Evolutionary conservation across 2,329 filamentous ascomycete genomes (phyloP).

Genomic region (Pestalotiopsis sp.): DNA sequence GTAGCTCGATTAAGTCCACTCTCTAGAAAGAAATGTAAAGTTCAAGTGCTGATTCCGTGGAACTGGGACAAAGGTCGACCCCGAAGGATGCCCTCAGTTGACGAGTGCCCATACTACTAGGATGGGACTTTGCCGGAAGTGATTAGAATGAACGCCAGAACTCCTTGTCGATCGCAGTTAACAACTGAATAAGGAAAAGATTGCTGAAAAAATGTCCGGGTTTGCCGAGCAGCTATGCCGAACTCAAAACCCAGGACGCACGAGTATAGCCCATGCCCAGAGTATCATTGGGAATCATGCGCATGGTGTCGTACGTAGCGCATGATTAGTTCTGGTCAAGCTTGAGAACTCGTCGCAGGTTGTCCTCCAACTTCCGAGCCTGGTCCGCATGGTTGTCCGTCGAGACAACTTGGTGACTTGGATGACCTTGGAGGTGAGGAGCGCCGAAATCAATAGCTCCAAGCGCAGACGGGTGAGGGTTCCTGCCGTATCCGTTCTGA

Average conservation of each 20-base stretch:
- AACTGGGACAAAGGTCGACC: neutral
- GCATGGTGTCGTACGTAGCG: neutral
- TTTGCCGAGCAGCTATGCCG: slow-evolving; percentile 18
- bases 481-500: neutral
- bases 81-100: slow-evolving; percentile 14
- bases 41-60: slow-evolving; percentile 19
- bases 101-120: slow-evolving; percentile 14
- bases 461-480: neutral
- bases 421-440: slow-evolving; percentile 11
- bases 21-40: slow-evolving; percentile 14
- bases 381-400: slow-evolving; percentile 33
- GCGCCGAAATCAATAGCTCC: neutral
- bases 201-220: slow-evolving; percentile 13
- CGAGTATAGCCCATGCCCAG: slow-evolving; percentile 8
- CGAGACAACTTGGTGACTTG: slow-evolving; percentile 15
- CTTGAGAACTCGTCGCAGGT: slow-evolving; percentile 56
- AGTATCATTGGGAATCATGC: slow-evolving; percentile 13
- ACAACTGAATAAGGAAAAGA: slow-evolving; percentile 12
- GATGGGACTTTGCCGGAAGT: neutral
- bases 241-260: slow-evolving; percentile 15
- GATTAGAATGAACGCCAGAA: neutral
- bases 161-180: neutral
- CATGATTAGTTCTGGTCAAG: slow-evolving; percentile 23
- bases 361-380: slow-evolving; percentile 54
- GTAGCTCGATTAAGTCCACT: slow-evolving; percentile 23